These are phyloP conservation scores for Hypoxylon fuscum DNA, from an alignment of 495 filamentous ascomycete species.

Conservation along the genomic window DNA sequence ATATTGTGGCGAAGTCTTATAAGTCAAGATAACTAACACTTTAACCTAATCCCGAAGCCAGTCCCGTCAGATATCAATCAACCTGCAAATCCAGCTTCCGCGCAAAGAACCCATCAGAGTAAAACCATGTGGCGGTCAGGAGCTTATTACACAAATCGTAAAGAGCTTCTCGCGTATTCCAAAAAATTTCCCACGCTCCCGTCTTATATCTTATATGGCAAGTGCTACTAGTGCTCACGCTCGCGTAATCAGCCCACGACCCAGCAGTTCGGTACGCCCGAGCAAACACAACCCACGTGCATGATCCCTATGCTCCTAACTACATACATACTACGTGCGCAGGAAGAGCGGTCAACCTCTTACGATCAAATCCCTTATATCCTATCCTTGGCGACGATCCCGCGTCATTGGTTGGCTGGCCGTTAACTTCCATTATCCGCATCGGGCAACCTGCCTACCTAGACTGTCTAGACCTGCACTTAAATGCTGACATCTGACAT, in stretches of 20 bases:
- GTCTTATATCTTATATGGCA: not conserved
- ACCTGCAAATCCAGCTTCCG: not conserved
- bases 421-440: not conserved
- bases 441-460: not conserved
- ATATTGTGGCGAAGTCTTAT: too few relatives aligned
- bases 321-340: not conserved
- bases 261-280: slow-evolving; percentile 32
- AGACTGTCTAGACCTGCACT: not conserved
- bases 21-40: too few relatives aligned
- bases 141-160: not conserved
- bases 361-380: not conserved
- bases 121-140: not conserved
- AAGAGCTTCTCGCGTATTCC: not conserved
- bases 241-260: slow-evolving; percentile 4
- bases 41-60: too few relatives aligned
- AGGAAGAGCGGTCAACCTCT: slow-evolving; percentile 25
- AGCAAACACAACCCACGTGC: slow-evolving; percentile 36
- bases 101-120: not conserved
- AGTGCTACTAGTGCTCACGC: slow-evolving; percentile 13
- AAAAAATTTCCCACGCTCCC: not conserved
- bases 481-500: slow-evolving; percentile 1
- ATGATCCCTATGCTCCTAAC: not conserved
- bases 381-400: slow-evolving; percentile 7
- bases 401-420: slow-evolving; percentile 20
- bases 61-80: too few relatives aligned